Base-by-base conservation (phyloP, 148 eudicot genomes). In the Fallopia convolvulus region DNA sequence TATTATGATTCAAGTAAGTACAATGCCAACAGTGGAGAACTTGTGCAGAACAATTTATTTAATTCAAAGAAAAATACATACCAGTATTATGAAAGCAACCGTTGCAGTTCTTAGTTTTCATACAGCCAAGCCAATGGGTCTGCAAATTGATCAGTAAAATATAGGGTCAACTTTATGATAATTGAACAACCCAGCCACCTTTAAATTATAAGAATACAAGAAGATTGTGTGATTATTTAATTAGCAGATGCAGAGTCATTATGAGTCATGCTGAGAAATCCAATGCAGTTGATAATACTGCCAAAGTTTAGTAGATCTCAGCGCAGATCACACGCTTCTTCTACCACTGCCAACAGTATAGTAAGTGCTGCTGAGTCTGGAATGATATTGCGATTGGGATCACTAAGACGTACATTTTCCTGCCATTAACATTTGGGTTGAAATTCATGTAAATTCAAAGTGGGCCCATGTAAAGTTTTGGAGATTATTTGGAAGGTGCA, bases 131-230 rank as follows among this genome's bases (percentile, higher is more conserved):
- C 36, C 70, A 61, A 61, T 61, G 70, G 36, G 15, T 61, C 36
- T 23, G 39, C 70, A 61, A 23, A 56, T 56, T 56, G 63, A n/a
- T 60, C 33, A 60, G 36, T 5, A 23, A 21, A 12, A 11, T 2
- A 26, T 30, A 23, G 6, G 72, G 72, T 68, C 72, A 68, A 68
- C 72, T 68, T 36, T 68, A 68, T 36, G 70, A 33, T 68, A 65
- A 33, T 33, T 65, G 66, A 20, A 11, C 66, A 58, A 58, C 66
- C 66, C 18, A 11, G 17, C 55, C 10, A 44, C 8, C 10, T 61
- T 10, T 39, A 39, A 13, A 36, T 68, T 68, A 10, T 68, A 18
- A 33, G 20, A 32, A 30, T 65, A 14, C 70, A 61, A 61, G 10
- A 61, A 61, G 10, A 26, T 61, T 21, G 18, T 26, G 14, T 26